Evolutionary conservation across 345 rosid species (phyloP), one percentile per base, ranked within the genome.

Genomic region (Cochlearia excelsa): DNA sequence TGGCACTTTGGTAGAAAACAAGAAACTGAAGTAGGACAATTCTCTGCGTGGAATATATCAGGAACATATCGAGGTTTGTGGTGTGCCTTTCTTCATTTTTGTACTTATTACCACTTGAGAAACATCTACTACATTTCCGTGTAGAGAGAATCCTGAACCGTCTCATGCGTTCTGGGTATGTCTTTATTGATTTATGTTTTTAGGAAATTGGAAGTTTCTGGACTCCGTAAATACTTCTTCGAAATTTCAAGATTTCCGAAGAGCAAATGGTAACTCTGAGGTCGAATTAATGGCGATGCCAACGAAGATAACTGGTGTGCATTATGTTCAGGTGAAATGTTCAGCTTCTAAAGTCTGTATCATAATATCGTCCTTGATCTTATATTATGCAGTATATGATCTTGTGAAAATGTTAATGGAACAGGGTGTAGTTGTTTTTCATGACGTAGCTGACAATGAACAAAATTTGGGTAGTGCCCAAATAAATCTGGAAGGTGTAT

Each of bases 351-450:
- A 42, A 51, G 1, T 11, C 47, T 62, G 26, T 42, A 62, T 28
- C 28, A 16, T 3, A 53, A 30, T 42, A 48, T 61, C 34, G 2
- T 3, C 29, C 46, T 48, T 62, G 34, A 35, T 49, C 57, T 28
- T 63, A 46, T 55, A 34, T 46, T 31, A 55, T 55, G 58, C 68
- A 48, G 1, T 41, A 9, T 55, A 50, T 67, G 51, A 57, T 37
- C 67, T 60, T 34, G 39, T 39, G 0, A 4, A 63, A 68, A 48
- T 33, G 45, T 63, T 74, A 54, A 68, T 52, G 60, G 57, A 63
- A 77, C 87, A 92, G 97, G 99, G 97, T 69, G 90, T 83, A 50
- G 85, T 89, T 77, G 76, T 93, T 73, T 87, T 93, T 81, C 95
- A 85, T 77, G 97, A 89, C 51, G 94, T 82, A 45, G 87, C 82